Conservation (phyloP, 495 filamentous ascomycete genomes). For the Hapsidospora chrysogenum region DNA sequence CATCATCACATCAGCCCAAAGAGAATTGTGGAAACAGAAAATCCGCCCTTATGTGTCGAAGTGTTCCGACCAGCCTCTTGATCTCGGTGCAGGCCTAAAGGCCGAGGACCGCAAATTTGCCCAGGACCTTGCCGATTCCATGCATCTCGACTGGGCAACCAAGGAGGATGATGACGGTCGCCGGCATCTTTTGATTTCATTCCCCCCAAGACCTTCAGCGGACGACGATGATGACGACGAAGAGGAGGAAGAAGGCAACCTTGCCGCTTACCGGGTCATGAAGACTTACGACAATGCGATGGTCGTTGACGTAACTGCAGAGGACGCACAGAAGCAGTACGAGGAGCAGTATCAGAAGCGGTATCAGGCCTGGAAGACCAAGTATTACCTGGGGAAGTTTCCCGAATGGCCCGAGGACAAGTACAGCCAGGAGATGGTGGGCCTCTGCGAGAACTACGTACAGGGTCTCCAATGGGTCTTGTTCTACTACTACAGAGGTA, state of each 20-base stretch:
- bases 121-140: conserved; percentile 66
- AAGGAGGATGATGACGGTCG: conserved; percentile 62
- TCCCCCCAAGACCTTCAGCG: conserved; percentile 37
- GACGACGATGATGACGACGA: conserved; percentile 26
- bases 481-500: conserved; percentile 93
- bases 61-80: conserved; percentile 33
- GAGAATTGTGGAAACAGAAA: conserved; percentile 54
- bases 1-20: conserved; percentile 66
- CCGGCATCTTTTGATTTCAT: conserved; percentile 59
- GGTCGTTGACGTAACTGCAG: conserved; percentile 59
- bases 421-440: conserved; percentile 63
- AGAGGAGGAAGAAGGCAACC: conserved; percentile 56
- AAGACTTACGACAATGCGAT: conserved; percentile 82
- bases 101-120: conserved; percentile 87
- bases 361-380: conserved; percentile 82
- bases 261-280: conserved; percentile 68
- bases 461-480: conserved; percentile 97
- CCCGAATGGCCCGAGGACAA: conserved; percentile 59
- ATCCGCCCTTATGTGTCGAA: conserved; percentile 69
- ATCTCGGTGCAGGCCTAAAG: conserved; percentile 58
- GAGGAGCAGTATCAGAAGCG: conserved; percentile 72
- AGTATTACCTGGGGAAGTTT: conserved; percentile 83
- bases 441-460: conserved; percentile 89
- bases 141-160: conserved; percentile 70
- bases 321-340: conserved; percentile 60